Conservation (phyloP, 2,329 filamentous ascomycete species). For the Phaeophleospora eucalypticola region DNA sequence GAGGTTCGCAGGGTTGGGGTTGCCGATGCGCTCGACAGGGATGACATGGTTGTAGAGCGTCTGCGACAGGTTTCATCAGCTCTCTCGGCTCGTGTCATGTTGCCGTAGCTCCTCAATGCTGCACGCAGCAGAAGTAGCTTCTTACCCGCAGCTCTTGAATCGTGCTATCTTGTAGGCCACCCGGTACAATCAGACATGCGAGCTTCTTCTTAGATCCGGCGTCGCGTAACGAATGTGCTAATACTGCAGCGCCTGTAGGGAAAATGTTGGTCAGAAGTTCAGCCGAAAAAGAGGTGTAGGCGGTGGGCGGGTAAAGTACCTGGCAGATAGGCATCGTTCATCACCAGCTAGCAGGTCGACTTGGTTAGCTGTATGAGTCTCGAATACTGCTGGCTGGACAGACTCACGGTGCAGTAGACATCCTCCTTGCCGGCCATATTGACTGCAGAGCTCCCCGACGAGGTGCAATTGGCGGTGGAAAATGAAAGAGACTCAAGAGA, state of each 20-base stretch:
- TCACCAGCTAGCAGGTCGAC: slow-evolving; percentile 63
- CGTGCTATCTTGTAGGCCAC: slow-evolving; percentile 70
- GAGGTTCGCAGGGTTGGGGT: slow-evolving; percentile 73
- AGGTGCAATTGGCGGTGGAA: not conserved
- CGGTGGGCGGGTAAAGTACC: slow-evolving; percentile 51
- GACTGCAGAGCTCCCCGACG: not conserved
- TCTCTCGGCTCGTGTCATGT: not conserved
- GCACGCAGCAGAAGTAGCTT: too few relatives aligned
- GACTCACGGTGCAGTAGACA: slow-evolving; percentile 63
- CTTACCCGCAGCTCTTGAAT: slow-evolving; percentile 72
- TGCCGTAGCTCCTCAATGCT: too few relatives aligned
- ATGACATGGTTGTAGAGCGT: slow-evolving; percentile 84
- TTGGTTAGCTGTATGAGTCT: slow-evolving; percentile 6
- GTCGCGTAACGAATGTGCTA: slow-evolving; percentile 92
- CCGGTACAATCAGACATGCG: slow-evolving; percentile 75
- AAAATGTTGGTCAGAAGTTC: slow-evolving; percentile 12
- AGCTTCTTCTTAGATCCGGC: slow-evolving; percentile 81
- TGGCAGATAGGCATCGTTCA: slow-evolving; percentile 89
- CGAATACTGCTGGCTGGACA: too few relatives aligned
- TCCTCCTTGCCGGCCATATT: slow-evolving; percentile 44
- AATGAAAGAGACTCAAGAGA: not conserved
- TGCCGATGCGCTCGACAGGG: slow-evolving; percentile 74
- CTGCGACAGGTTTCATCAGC: slow-evolving; percentile 41
- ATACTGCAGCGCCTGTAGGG: slow-evolving; percentile 73
- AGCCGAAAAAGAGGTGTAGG: slow-evolving; percentile 4